These are phyloP conservation scores for Beauveria rudraprayagi DNA, from an alignment of 2,329 filamentous ascomycete species.

Conservation along the genomic window DNA sequence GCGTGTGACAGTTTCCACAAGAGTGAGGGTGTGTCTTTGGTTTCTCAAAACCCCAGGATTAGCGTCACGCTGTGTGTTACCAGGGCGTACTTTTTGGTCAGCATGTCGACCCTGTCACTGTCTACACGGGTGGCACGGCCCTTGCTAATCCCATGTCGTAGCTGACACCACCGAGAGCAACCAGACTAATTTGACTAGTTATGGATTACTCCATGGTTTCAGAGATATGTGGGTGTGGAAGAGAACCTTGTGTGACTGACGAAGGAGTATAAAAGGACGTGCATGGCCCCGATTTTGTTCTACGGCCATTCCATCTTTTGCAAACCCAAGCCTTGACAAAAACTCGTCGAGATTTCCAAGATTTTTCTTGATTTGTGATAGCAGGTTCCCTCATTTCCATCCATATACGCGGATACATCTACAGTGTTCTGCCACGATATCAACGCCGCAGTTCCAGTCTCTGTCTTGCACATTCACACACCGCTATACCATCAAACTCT, in stretches of 20 bases:
- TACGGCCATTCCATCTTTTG: not conserved
- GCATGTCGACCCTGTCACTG: not conserved
- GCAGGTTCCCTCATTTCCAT: not conserved
- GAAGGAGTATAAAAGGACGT: conserved; percentile 2
- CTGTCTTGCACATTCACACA: no score
- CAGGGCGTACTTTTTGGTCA: not conserved
- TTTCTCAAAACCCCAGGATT: not conserved
- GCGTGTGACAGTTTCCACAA: no score
- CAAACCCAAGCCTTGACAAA: not conserved
- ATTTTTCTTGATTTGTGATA: not conserved
- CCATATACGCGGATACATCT: no score
- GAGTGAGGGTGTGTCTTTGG: not conserved
- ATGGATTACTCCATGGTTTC: not conserved
- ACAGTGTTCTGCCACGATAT: no score
- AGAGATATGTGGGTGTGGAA: not conserved
- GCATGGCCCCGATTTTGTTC: not conserved
- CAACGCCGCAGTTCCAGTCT: no score
- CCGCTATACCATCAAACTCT: not conserved
- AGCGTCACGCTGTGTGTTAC: not conserved
- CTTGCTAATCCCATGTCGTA: conserved; percentile 8
- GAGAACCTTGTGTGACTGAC: not conserved
- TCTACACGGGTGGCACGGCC: conserved; percentile 4
- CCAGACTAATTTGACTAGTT: not conserved
- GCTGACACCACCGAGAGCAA: conserved; percentile 2
- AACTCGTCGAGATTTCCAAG: not conserved